Conservation (phyloP, 2,329 filamentous ascomycete genomes). For the Trichoderma sp. region DNA sequence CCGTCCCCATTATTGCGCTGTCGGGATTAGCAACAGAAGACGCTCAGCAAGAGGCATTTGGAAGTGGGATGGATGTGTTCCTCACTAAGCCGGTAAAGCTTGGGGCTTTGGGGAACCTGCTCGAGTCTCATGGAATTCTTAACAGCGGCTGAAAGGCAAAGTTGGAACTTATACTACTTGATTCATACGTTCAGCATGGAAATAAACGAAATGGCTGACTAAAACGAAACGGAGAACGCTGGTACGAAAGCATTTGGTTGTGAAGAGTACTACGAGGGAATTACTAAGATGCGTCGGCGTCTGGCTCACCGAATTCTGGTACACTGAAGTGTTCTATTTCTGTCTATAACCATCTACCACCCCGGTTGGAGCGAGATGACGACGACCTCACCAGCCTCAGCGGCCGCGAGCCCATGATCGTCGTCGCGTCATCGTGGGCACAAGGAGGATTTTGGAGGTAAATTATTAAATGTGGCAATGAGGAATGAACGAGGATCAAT, state of each 20-base stretch:
- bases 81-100: conserved; percentile 53
- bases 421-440: not conserved
- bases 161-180: not conserved
- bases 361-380: not conserved
- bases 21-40: conserved; percentile 50
- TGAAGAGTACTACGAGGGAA: not conserved
- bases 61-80: conserved; percentile 53
- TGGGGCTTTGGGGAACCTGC: conserved; percentile 34
- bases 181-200: not conserved
- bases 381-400: not conserved
- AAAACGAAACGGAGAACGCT: not conserved
- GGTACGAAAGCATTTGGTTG: not conserved
- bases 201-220: not conserved
- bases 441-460: not conserved
- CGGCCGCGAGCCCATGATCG: not conserved
- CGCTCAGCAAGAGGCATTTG: conserved; percentile 52
- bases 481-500: not conserved
- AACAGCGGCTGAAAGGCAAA: not conserved
- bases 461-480: not conserved
- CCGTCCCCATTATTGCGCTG: conserved; percentile 50
- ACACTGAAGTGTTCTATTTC: not conserved
- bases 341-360: not conserved
- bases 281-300: not conserved
- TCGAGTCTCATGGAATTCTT: conserved; percentile 15
- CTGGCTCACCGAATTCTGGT: not conserved